Percentiles rank a stretch among this genome's conserved stretches.
These are phyloP conservation scores for Delitschia confertaspora DNA, from an alignment of 495 filamentous ascomycete genomes.

Conservation along the genomic window DNA sequence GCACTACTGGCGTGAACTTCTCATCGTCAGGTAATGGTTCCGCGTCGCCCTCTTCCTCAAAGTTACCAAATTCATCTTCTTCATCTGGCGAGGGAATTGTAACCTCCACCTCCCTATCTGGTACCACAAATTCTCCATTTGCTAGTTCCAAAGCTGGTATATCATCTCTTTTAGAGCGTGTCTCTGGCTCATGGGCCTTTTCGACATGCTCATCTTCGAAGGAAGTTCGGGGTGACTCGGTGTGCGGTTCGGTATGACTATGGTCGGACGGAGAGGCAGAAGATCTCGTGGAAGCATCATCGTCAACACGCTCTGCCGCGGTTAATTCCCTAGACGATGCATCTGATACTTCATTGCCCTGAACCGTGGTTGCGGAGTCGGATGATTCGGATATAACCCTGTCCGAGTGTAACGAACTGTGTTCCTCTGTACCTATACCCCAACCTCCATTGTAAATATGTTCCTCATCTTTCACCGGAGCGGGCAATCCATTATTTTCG, in stretches of 20 bases:
- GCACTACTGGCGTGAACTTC: too few species aligned
- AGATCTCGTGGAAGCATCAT: slow-evolving; percentile 25
- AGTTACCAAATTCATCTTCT: slow-evolving; percentile 22
- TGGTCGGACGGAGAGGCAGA: slow-evolving; percentile 27
- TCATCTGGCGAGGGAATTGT: not conserved
- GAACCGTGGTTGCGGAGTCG: slow-evolving; percentile 22
- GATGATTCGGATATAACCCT: slow-evolving; percentile 12
- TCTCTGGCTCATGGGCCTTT: not conserved
- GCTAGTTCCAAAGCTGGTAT: not conserved
- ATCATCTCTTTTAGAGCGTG: too few species aligned
- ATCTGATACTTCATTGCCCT: slow-evolving; percentile 5
- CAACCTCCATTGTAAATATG: slow-evolving; percentile 3
- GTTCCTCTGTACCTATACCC: slow-evolving; percentile 1
- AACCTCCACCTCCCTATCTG: not conserved
- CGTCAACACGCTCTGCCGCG: slow-evolving; percentile 4
- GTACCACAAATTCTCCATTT: not conserved
- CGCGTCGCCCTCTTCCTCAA: slow-evolving; percentile 6
- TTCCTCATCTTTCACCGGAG: too few species aligned
- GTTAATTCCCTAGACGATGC: not conserved
- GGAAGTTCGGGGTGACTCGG: slow-evolving; percentile 25
- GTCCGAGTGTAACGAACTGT: not conserved
- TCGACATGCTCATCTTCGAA: slow-evolving; percentile 21
- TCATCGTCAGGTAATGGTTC: not conserved
- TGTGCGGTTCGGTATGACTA: slow-evolving; percentile 16
- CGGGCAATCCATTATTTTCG: not conserved